These are phyloP conservation scores for Fraxinus dipetala DNA, from an alignment of 305 asterid species.

Conservation along the genomic window DNA sequence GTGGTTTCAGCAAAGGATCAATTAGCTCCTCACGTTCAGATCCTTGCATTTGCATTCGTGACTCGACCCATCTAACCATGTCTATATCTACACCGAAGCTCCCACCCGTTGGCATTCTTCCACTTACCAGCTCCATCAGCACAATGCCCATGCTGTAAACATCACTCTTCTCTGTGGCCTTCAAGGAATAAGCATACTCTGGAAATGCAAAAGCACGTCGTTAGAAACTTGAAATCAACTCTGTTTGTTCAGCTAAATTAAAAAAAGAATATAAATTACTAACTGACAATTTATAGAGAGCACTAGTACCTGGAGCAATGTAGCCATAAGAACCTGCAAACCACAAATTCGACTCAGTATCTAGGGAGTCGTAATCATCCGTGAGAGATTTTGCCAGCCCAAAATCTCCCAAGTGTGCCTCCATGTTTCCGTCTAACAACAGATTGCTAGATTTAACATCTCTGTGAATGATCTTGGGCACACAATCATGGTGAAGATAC, in stretches of 20 bases:
- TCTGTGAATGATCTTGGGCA: conserved; percentile 85
- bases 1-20: conserved; percentile 66
- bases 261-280: not conserved
- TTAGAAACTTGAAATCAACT: not conserved
- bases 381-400: conserved; percentile 76
- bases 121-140: conserved; percentile 83
- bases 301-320: conserved; percentile 78
- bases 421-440: conserved; percentile 75
- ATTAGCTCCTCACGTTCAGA: conserved; percentile 48
- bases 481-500: conserved; percentile 92
- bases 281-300: not conserved
- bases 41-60: conserved; percentile 42
- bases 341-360: conserved; percentile 71
- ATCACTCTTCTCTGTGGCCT: conserved; percentile 81
- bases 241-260: not conserved
- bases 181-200: conserved; percentile 85
- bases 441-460: conserved; percentile 85
- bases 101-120: conserved; percentile 84
- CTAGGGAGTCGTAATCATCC: conserved; percentile 48
- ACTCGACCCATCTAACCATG: conserved; percentile 88
- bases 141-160: conserved; percentile 96
- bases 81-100: conserved; percentile 64
- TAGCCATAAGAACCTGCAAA: conserved; percentile 93
- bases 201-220: conserved; percentile 18
- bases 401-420: conserved; percentile 87